Evolutionary conservation across 2,329 filamentous ascomycete genomes (phyloP), one percentile per base, ranked within the genome.

Genomic region (Neofusicoccum ribis): DNA sequence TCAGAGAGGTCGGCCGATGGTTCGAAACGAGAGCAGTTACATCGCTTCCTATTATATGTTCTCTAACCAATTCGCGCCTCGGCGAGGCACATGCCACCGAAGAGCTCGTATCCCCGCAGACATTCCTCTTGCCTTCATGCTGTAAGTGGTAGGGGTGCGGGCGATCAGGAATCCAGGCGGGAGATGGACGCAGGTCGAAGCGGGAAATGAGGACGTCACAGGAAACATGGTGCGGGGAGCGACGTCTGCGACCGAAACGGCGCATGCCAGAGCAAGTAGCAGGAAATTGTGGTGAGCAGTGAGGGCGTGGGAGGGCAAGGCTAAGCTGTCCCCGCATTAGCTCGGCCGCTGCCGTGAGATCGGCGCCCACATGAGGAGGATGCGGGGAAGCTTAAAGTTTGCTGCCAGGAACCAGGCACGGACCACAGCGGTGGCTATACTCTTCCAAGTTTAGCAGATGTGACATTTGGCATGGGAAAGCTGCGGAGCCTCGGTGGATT

Each of bases 371-470:
- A 64, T 31, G 34, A 39, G 31, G 59, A 60, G 27, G 27, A 34
- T 67, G 63, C 64, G 66, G 66, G 66, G 66, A 66, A 67, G 61
- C 50, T 64, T 64, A 47, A 58, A 52, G 27, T 65, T 47, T 31
- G 37, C 63, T 50, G 47, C 52, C 66, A 66, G 66, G 66, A 52
- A 67, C 66, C 54, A 61, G 58, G 61, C 43, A 64, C 61, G 52
- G 65, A 47, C 52, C 51, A 58, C 27, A 17, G 36, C 61, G 44
- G 61, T 54, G 37, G 23, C 52, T 39, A 47, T 23, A 60, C 52
- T 34, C 23, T 41, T 31, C 56, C 41, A 15, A 60, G 43, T 46
- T 20, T 60, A 60, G 56, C n/a, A 37, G 43, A 23, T 60, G 56
- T 47, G 31, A 60, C 27, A 17, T 43, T n/a, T 11, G 37, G 52